A percentile compares a stretch with the other conserved stretches of the same genome.
Conservation (phyloP, 2,329 filamentous ascomycete species). For the Diaporthe aspalathi region DNA sequence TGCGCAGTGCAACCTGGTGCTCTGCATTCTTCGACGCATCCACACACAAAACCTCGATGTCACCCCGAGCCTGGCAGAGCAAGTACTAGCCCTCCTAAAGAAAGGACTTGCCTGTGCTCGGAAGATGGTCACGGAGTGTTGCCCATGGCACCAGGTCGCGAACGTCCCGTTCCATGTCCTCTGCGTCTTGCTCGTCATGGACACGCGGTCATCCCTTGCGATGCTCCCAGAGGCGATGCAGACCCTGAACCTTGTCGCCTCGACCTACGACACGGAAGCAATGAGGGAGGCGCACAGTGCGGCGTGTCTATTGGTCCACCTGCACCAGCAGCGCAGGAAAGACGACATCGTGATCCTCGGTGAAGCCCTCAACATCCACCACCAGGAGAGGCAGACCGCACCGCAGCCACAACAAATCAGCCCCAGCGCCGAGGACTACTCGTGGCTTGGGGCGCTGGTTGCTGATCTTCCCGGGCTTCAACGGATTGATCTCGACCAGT, state of each 20-base stretch:
- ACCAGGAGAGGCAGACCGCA: slow-evolving; percentile 43
- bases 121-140: slow-evolving; percentile 55
- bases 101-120: slow-evolving; percentile 60
- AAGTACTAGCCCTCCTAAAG: slow-evolving; percentile 58
- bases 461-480: slow-evolving; percentile 57
- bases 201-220: slow-evolving; percentile 60
- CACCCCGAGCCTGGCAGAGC: slow-evolving; percentile 55
- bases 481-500: slow-evolving; percentile 57
- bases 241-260: slow-evolving; percentile 55
- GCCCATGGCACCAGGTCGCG: slow-evolving; percentile 69
- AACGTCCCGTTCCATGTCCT: slow-evolving; percentile 71
- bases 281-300: slow-evolving; percentile 66
- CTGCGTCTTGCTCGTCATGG: slow-evolving; percentile 66
- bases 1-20: slow-evolving; percentile 65
- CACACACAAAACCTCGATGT: slow-evolving; percentile 62
- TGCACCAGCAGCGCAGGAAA: slow-evolving; percentile 64
- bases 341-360: slow-evolving; percentile 53
- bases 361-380: slow-evolving; percentile 52
- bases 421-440: slow-evolving; percentile 49
- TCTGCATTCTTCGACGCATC: slow-evolving; percentile 66
- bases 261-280: slow-evolving; percentile 57
- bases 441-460: slow-evolving; percentile 56
- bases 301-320: slow-evolving; percentile 62
- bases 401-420: not conserved
- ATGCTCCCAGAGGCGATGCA: slow-evolving; percentile 63